Percentiles rank a stretch among this genome's conserved stretches.
Conservation (phyloP, 2,329 filamentous ascomycete genomes). For the Plectosphaerella cucumerina region DNA sequence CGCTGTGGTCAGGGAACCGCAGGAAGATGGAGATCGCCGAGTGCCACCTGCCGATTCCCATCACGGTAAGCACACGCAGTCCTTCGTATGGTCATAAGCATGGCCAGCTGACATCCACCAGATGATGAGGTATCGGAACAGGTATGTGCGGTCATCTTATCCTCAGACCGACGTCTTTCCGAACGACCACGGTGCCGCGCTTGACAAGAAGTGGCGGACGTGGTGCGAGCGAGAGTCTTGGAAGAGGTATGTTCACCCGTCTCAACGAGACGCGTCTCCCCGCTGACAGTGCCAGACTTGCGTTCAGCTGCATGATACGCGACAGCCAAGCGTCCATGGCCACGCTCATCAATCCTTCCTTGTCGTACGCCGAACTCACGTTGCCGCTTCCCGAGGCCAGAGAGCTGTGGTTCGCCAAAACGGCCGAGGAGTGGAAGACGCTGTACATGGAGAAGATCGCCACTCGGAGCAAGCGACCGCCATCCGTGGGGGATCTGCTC, state of each 20-base stretch:
- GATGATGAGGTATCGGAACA: conserved; percentile 53
- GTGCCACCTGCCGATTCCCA: conserved; percentile 40
- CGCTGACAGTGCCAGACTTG: conserved; percentile 37
- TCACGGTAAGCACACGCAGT: conserved; percentile 30
- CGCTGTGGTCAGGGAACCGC: conserved; percentile 50
- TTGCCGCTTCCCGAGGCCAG: conserved; percentile 60
- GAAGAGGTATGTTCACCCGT: conserved; percentile 43
- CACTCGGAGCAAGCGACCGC: conserved; percentile 35
- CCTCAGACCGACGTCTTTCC: conserved; percentile 43
- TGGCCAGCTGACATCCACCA: conserved; percentile 11
- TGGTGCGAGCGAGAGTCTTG: conserved; percentile 65
- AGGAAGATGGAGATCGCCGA: conserved; percentile 55
- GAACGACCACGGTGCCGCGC: conserved; percentile 49
- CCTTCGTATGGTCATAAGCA: no score
- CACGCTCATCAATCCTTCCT: conserved; percentile 57
- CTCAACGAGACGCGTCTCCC: conserved; percentile 7
- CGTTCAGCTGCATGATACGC: conserved; percentile 60
- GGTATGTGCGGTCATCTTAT: conserved; percentile 54
- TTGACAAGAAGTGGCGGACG: conserved; percentile 61
- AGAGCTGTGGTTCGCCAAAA: conserved; percentile 62
- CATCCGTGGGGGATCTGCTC: conserved; percentile 52
- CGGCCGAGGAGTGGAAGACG: conserved; percentile 61
- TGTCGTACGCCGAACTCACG: conserved; percentile 66
- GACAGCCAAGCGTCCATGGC: conserved; percentile 67
- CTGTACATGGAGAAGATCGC: conserved; percentile 43